Conservation (phyloP, 805 yeast species). For the Pichia insulana region DNA sequence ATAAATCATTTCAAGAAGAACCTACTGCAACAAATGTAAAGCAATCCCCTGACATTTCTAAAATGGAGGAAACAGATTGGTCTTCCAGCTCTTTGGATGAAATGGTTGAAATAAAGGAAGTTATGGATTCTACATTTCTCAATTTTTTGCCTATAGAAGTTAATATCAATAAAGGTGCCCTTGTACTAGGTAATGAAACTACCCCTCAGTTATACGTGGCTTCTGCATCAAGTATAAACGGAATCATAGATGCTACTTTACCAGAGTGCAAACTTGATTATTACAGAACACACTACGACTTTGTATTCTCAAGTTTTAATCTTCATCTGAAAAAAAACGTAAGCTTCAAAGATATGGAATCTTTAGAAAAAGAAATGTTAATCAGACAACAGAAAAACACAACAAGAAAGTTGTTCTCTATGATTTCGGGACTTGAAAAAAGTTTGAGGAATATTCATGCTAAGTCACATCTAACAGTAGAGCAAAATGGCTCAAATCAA, state of each 20-base stretch:
- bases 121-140: conserved; percentile 17
- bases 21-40: too few species aligned
- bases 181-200: conserved; percentile 70
- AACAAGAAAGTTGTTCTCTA: conserved; percentile 1
- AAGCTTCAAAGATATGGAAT: conserved; percentile 34
- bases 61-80: not conserved
- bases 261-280: conserved; percentile 44
- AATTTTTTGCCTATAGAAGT: conserved; percentile 55
- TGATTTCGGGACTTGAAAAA: conserved; percentile 4
- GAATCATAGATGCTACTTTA: conserved; percentile 46
- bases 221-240: conserved; percentile 47
- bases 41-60: not conserved
- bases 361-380: conserved; percentile 5
- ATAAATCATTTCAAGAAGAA: too few species aligned
- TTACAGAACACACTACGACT: conserved; percentile 38
- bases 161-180: conserved; percentile 53
- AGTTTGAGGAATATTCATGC: not conserved
- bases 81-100: not conserved
- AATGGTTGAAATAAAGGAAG: not conserved
- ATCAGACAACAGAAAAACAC: conserved; percentile 1
- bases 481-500: too few species aligned
- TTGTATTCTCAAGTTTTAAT: conserved; percentile 44
- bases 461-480: not conserved
- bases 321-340: conserved; percentile 63
- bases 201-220: conserved; percentile 67